Base-by-base conservation (phyloP, 768 basidiomycete genomes). In the Kwoniella dejecticola region DNA sequence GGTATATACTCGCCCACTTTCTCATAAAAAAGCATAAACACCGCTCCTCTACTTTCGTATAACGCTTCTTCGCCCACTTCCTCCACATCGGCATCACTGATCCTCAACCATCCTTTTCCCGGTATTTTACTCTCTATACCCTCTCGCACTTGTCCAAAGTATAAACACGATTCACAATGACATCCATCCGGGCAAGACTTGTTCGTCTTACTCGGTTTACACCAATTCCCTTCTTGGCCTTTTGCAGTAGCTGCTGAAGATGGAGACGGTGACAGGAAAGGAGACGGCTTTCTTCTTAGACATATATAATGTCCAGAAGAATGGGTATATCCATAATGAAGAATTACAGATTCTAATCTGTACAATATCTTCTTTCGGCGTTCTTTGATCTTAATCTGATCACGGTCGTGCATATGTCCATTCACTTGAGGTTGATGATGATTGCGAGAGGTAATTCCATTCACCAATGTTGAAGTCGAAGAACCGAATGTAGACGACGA, bases 11-110 rank as follows among this genome's bases (percentile, higher is more conserved):
- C 72, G 26, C 64, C 77, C 29, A 87, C 81, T 45, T 86, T 84
- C 82, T 99, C 95, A 70, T 98, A 99, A 73, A 91, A 98, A 38
- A 97, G 83, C 89, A 99, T 90, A 78, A 97, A 95, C 2, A 77
- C 73, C 17, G 82, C 83, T 63, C 85, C 89, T 19, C 84, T 82
- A 53, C 87, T 69, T 52, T 66, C 73, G 57, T 77, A 69, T 82
- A 36, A 82, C 82, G n/a, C 88, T 85, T 27, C 88, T 78, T 45
- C 82, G 64, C 74, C 85, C 79, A 57, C 80, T 77, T 62, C 81
- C 55, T 19, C 81, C 68, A 78, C 74, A 41, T 88, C 82, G 89
- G 89, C 73, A 79, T 99, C 95, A 72, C 89, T 91, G 62, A 93
- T 87, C 58, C 91, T 82, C 57, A 96, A 80, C 95, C 95, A 97